These are phyloP conservation scores for Tephrocybe sp. DNA, from an alignment of 768 basidiomycete genomes.

Conservation along the genomic window DNA sequence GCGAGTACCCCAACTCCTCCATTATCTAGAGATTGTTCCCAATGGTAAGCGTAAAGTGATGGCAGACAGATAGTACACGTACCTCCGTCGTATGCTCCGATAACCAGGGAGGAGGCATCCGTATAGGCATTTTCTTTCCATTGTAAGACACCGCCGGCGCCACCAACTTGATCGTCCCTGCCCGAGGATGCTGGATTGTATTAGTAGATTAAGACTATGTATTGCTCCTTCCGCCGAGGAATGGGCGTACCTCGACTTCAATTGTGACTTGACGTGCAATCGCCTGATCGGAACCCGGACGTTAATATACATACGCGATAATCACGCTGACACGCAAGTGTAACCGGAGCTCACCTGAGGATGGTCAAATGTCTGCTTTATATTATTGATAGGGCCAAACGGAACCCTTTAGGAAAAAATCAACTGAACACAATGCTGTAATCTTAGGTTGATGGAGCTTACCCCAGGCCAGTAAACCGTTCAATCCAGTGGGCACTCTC, in stretches of 20 bases:
- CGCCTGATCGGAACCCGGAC: slow-evolving; percentile 45
- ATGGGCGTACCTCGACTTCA: slow-evolving; percentile 70
- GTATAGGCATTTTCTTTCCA: slow-evolving; percentile 73
- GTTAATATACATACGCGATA: neutral
- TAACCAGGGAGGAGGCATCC: slow-evolving; percentile 81
- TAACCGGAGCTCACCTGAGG: slow-evolving; percentile 51
- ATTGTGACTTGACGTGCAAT: slow-evolving; percentile 72
- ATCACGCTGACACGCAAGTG: neutral
- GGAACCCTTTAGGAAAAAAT: slow-evolving; percentile 53
- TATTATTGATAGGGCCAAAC: slow-evolving; percentile 91
- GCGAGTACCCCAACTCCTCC: slow-evolving; percentile 35
- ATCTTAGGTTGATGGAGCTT: slow-evolving; percentile 18
- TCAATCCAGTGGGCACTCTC: slow-evolving; percentile 75
- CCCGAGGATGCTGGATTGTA: slow-evolving; percentile 60
- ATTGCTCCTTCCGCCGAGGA: slow-evolving; percentile 23
- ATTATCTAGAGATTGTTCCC: slow-evolving; percentile 12
- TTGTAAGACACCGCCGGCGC: slow-evolving; percentile 83
- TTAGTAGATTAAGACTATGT: slow-evolving; percentile 24
- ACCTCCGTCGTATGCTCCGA: slow-evolving; percentile 85
- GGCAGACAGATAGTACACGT: slow-evolving; percentile 7
- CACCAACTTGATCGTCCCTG: slow-evolving; percentile 76
- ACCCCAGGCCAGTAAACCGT: slow-evolving; percentile 79
- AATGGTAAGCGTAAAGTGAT: neutral
- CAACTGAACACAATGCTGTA: neutral
- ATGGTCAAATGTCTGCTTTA: slow-evolving; percentile 86